Conservation (phyloP, 768 basidiomycete genomes). For the Mycena vitilis region DNA sequence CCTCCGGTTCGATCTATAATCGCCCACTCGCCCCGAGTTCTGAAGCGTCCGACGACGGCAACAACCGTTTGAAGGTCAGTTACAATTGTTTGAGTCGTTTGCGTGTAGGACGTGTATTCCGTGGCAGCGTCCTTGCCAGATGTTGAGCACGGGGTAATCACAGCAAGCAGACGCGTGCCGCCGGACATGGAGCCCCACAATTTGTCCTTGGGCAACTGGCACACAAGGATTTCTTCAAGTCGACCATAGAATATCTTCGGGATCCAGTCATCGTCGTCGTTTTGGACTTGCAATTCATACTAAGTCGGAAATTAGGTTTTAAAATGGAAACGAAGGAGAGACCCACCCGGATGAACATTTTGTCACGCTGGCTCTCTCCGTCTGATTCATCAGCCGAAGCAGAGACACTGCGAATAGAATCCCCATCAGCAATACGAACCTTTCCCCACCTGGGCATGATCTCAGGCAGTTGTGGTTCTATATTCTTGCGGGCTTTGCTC, state of each 20-base stretch:
- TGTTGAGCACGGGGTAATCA: constrained; percentile 33
- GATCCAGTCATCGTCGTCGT: background rate
- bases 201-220: constrained; percentile 11
- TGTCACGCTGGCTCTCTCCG: background rate
- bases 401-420: constrained; percentile 35
- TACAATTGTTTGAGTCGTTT: constrained; percentile 7
- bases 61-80: constrained; percentile 31
- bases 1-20: constrained; percentile 28
- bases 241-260: constrained; percentile 29
- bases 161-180: constrained; percentile 9
- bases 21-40: constrained; percentile 25
- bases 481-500: background rate
- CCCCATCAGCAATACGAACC: constrained; percentile 37
- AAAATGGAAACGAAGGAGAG: background rate
- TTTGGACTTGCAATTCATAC: background rate
- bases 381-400: background rate
- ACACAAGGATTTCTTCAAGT: constrained; percentile 34
- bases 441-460: constrained; percentile 40
- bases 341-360: constrained; percentile 9
- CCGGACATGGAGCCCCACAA: constrained; percentile 2
- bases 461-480: constrained; percentile 23
- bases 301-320: background rate
- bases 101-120: constrained; percentile 12
- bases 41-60: constrained; percentile 29
- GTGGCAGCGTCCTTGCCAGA: constrained; percentile 32